Percentiles rank a stretch among this genome's conserved stretches.
phyloP scores from a whole-genome alignment of 352 stramenopile species.

The Lagenidium sp. region DNA sequence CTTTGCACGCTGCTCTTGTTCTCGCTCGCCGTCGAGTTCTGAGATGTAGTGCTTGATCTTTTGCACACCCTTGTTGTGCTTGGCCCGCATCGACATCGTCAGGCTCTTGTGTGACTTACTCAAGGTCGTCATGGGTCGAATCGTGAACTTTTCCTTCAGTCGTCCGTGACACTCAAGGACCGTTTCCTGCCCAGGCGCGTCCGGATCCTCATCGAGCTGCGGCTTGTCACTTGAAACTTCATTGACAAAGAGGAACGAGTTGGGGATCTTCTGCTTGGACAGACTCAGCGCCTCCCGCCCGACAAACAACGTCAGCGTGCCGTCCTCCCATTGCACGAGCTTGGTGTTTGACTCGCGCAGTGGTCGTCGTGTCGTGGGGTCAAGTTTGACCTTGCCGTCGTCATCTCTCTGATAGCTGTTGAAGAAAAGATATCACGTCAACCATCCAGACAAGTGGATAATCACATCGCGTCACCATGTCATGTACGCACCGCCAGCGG shows the following conservation, averaged over 20 bases:
- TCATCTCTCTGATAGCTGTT: conserved; percentile 51
- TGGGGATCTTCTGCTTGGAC: conserved; percentile 79
- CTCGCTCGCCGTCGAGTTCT: conserved; percentile 69
- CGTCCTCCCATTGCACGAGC: conserved; percentile 83
- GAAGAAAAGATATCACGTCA: no score
- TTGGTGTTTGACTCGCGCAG: conserved; percentile 74
- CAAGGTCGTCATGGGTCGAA: conserved; percentile 75
- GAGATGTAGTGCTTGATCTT: conserved; percentile 85
- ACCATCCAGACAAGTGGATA: no score
- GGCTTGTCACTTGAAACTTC: conserved; percentile 57
- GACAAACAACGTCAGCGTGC: conserved; percentile 80
- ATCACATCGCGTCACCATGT: conserved; percentile 18
- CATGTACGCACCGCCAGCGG: conserved; percentile 44
- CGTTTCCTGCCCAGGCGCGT: conserved; percentile 58
- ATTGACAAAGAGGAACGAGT: conserved; percentile 83
- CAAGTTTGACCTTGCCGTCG: conserved; percentile 48
- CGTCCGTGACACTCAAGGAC: conserved; percentile 79
- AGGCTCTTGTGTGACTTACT: conserved; percentile 84
- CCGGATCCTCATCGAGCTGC: conserved; percentile 44
- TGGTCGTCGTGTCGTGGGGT: conserved; percentile 45
- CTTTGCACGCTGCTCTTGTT: conserved; percentile 80
- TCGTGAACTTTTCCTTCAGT: conserved; percentile 80
- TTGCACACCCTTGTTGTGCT: conserved; percentile 85
- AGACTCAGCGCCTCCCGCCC: conserved; percentile 74
- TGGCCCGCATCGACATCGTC: conserved; percentile 85